These are phyloP conservation scores for Aspergillus costaricaensis DNA, from an alignment of 2,329 filamentous ascomycete genomes.

Conservation along the genomic window DNA sequence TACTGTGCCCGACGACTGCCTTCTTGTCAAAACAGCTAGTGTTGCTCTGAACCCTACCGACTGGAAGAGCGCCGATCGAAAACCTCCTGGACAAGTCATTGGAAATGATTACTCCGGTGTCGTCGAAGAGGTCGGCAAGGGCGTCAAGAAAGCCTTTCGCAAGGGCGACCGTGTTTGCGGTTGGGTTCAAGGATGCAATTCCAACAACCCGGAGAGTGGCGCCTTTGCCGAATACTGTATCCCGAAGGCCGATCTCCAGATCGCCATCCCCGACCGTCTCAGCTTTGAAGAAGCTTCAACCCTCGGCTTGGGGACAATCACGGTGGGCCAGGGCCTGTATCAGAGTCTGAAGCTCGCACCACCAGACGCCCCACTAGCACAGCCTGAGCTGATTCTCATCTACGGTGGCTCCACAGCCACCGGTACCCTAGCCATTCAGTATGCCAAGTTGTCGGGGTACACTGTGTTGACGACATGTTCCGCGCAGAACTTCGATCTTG, in stretches of 20 bases:
- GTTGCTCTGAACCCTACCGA: slow-evolving; percentile 13
- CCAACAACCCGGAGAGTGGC: slow-evolving; percentile 49
- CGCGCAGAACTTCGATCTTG: slow-evolving; percentile 35
- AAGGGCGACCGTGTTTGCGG: slow-evolving; percentile 56
- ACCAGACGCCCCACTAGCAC: slow-evolving; percentile 25
- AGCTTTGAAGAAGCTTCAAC: slow-evolving; percentile 56
- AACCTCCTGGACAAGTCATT: not conserved
- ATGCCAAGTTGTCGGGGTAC: slow-evolving; percentile 39
- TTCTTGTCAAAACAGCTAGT: slow-evolving; percentile 1
- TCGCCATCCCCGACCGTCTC: slow-evolving; percentile 51
- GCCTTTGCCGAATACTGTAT: slow-evolving; percentile 57
- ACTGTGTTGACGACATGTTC: slow-evolving; percentile 37
- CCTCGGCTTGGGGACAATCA: slow-evolving; percentile 54
- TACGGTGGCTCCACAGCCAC: slow-evolving; percentile 45
- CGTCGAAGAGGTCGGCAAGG: slow-evolving; percentile 43
- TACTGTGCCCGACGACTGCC: not conserved
- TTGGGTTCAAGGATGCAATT: slow-evolving; percentile 50
- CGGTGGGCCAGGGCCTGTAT: slow-evolving; percentile 51
- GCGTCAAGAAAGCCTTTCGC: slow-evolving; percentile 49
- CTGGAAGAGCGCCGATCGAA: not conserved
- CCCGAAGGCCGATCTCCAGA: slow-evolving; percentile 52
- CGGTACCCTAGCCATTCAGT: slow-evolving; percentile 42
- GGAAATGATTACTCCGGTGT: slow-evolving; percentile 7
- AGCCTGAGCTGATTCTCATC: slow-evolving; percentile 32
- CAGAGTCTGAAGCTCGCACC: slow-evolving; percentile 33